Evolutionary conservation across 352 stramenopile genomes (phyloP).

Genomic region (Phytophthora macrochlamydospora): DNA sequence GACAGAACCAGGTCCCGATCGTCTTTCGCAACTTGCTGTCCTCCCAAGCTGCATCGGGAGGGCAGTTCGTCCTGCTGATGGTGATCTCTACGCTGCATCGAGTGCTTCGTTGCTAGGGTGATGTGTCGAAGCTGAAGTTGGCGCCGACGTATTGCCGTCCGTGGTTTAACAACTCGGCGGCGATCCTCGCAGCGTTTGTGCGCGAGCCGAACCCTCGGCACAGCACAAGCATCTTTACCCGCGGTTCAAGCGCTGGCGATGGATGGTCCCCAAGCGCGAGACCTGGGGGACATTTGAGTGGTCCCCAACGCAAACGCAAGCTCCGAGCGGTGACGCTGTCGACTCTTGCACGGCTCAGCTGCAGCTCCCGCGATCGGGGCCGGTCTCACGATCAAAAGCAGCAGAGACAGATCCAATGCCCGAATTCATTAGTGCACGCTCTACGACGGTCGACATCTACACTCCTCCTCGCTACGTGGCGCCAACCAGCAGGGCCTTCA

Average conservation of each 20-base stretch:
- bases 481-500: slow-evolving; percentile 19
- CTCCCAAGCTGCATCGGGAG: too few relatives aligned
- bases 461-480: background rate
- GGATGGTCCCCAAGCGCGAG: slow-evolving; percentile 1
- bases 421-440: too few relatives aligned
- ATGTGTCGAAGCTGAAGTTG: too few relatives aligned
- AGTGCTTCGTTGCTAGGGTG: too few relatives aligned
- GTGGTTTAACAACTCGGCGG: background rate
- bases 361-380: background rate
- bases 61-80: background rate
- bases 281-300: background rate
- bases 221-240: background rate
- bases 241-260: background rate
- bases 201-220: background rate
- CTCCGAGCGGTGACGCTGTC: background rate
- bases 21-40: too few relatives aligned
- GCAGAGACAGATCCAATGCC: too few relatives aligned
- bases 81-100: too few relatives aligned
- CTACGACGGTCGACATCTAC: too few relatives aligned
- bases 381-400: too few relatives aligned
- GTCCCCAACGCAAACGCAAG: background rate
- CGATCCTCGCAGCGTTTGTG: background rate
- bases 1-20: too few relatives aligned
- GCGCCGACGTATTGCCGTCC: background rate
- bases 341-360: background rate